phyloP scores from a whole-genome alignment of 192 early-diverging fungal genomes.

The Paraglomus brasilianum region DNA sequence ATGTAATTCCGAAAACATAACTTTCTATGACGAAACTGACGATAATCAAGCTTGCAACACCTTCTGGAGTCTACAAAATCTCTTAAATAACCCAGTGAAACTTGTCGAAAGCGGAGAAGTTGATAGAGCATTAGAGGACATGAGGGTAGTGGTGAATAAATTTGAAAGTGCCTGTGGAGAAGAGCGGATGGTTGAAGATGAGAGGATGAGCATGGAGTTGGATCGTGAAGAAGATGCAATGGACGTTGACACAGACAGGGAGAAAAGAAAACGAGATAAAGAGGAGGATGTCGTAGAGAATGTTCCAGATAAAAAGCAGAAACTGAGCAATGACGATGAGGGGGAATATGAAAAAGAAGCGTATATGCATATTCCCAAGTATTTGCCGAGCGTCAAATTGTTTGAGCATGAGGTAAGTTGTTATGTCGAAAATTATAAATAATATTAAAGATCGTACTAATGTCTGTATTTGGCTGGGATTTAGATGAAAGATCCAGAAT shows the following conservation, averaged over 20 bases:
- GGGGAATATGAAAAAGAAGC: conserved; percentile 20
- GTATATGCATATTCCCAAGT: conserved; percentile 72
- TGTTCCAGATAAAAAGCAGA: background rate
- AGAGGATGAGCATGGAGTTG: background rate
- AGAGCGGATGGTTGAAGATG: background rate
- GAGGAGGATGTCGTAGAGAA: background rate
- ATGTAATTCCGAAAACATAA: conserved; percentile 72
- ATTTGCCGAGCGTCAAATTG: conserved; percentile 67
- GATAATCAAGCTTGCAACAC: conserved; percentile 54
- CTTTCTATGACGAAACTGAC: conserved; percentile 45
- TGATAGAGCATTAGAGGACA: conserved; percentile 37
- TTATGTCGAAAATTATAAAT: background rate
- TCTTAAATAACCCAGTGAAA: conserved; percentile 67
- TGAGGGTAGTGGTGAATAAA: background rate
- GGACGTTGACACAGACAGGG: background rate
- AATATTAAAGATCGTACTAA: background rate
- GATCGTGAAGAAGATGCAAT: background rate
- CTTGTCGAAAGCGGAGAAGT: conserved; percentile 45
- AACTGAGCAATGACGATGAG: background rate
- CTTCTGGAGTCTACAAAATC: conserved; percentile 81
- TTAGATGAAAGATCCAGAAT: conserved; percentile 75
- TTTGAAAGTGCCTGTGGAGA: conserved; percentile 15
- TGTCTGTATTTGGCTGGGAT: background rate
- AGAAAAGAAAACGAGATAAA: background rate
- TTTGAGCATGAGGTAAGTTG: conserved; percentile 67